These are phyloP conservation scores for Penicillium maclennaniae DNA, from an alignment of 495 filamentous ascomycete species.

Conservation along the genomic window DNA sequence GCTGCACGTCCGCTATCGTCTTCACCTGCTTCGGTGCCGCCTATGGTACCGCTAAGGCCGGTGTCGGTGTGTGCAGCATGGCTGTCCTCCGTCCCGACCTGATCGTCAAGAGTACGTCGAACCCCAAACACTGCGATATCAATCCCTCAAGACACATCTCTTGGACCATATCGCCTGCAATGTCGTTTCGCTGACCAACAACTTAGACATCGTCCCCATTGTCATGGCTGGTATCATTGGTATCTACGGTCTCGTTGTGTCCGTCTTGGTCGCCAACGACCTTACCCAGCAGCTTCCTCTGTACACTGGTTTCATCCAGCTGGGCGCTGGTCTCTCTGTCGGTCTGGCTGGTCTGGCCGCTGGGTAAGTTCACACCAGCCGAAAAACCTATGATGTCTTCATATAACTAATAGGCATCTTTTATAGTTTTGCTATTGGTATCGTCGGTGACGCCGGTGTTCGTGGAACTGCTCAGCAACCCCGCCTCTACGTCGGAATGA, in stretches of 20 bases:
- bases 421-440: conserved; percentile 87
- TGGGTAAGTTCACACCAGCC: conserved; percentile 51
- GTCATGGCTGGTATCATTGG: conserved; percentile 99
- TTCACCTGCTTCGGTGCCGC: conserved; percentile 99
- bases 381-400: neutral
- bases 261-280: conserved; percentile 92
- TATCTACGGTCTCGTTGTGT: conserved; percentile 99
- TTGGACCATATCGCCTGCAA: neutral
- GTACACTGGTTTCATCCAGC: conserved; percentile 94
- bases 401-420: conserved; percentile 10
- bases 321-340: conserved; percentile 94
- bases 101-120: conserved; percentile 93
- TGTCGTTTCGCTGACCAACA: conserved; percentile 13
- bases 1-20: conserved; percentile 95
- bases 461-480: conserved; percentile 97
- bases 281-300: conserved; percentile 78
- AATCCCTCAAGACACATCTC: neutral
- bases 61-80: conserved; percentile 97
- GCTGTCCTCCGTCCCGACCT: conserved; percentile 96
- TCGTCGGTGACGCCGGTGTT: conserved; percentile 98
- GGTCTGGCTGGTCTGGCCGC: conserved; percentile 96
- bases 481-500: conserved; percentile 98
- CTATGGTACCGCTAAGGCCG: conserved; percentile 98
- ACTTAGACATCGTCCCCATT: conserved; percentile 92
- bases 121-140: neutral